Percentiles rank a stretch among this genome's conserved stretches.
Evolutionary conservation across 805 yeast genomes (phyloP).

Genomic region (Starmerella floricola): DNA sequence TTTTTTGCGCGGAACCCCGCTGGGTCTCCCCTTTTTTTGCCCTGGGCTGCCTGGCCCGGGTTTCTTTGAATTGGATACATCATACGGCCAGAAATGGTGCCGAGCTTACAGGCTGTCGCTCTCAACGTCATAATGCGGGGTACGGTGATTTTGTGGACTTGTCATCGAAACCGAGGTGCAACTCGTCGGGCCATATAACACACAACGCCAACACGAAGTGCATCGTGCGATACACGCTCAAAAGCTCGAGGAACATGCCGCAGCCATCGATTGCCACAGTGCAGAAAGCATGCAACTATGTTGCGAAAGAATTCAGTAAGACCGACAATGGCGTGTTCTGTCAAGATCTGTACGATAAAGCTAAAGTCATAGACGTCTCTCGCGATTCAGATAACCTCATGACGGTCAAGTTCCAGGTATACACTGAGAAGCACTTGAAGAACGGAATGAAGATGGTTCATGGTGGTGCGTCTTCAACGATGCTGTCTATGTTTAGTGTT

Average conservation of each 20-base stretch:
- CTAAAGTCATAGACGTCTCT: constrained; percentile 10
- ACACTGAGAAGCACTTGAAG: constrained; percentile 18
- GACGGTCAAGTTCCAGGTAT: constrained; percentile 19
- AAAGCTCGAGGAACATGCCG: neutral
- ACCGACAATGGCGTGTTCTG: constrained; percentile 10
- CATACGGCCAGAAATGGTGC: no score
- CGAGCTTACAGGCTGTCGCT: no score
- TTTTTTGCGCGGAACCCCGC: no score
- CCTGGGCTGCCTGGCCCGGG: no score
- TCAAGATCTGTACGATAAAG: constrained; percentile 15
- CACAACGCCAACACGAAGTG: neutral
- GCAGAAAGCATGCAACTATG: constrained; percentile 9
- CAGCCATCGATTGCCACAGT: constrained; percentile 2
- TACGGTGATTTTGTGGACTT: no score
- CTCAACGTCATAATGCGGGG: no score
- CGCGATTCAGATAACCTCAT: constrained; percentile 13
- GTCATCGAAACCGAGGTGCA: no score
- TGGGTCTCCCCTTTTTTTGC: no score
- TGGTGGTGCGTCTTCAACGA: constrained; percentile 29
- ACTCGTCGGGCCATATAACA: neutral
- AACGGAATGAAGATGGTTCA: constrained; percentile 25
- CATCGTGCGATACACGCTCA: no score
- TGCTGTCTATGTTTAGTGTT: constrained; percentile 23
- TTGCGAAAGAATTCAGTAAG: constrained; percentile 4
- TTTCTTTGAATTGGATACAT: no score